phyloP scores from a whole-genome alignment of 192 early-diverging fungal genomes.

The Geranomyces variabilis region DNA sequence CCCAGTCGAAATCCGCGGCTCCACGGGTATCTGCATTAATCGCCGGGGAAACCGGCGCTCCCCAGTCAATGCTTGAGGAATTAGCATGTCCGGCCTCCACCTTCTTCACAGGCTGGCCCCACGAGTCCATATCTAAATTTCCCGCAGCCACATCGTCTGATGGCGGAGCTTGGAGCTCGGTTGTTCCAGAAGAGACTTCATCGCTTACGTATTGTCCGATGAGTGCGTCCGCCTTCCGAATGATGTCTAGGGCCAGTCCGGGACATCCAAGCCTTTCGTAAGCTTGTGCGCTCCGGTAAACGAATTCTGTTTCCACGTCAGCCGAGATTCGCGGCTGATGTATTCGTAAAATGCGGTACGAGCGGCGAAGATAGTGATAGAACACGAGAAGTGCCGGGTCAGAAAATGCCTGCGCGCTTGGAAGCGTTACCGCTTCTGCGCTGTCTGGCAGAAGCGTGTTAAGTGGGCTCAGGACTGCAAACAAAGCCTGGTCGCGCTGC shows the following conservation, averaged over 20 bases:
- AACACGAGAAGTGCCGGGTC: conserved; percentile 76
- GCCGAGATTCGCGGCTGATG: conserved; percentile 50
- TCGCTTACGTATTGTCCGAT: conserved; percentile 40
- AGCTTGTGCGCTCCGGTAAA: conserved; percentile 60
- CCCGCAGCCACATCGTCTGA: conserved; percentile 22
- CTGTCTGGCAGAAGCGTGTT: conserved; percentile 19
- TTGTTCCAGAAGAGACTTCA: conserved; percentile 29
- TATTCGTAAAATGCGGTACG: conserved; percentile 54
- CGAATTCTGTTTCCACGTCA: conserved; percentile 62
- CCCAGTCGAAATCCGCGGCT: conserved; percentile 37
- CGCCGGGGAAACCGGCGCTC: conserved; percentile 4
- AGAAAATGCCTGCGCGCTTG: conserved; percentile 6
- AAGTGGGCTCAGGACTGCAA: conserved; percentile 54
- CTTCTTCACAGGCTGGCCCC: neutral
- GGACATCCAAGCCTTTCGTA: conserved; percentile 84
- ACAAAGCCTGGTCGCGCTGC: conserved; percentile 60
- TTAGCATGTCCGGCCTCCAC: neutral
- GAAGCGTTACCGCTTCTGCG: neutral
- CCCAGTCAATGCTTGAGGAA: conserved; percentile 15
- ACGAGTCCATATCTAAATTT: conserved; percentile 19
- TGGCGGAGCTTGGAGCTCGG: conserved; percentile 22
- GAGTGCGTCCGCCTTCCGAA: conserved; percentile 51
- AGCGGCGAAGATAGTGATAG: conserved; percentile 66
- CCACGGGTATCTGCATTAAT: neutral
- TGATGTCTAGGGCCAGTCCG: conserved; percentile 72